phyloP scores from a whole-genome alignment of 1,139 yeast genomes.

The Protomyces gravidus region DNA sequence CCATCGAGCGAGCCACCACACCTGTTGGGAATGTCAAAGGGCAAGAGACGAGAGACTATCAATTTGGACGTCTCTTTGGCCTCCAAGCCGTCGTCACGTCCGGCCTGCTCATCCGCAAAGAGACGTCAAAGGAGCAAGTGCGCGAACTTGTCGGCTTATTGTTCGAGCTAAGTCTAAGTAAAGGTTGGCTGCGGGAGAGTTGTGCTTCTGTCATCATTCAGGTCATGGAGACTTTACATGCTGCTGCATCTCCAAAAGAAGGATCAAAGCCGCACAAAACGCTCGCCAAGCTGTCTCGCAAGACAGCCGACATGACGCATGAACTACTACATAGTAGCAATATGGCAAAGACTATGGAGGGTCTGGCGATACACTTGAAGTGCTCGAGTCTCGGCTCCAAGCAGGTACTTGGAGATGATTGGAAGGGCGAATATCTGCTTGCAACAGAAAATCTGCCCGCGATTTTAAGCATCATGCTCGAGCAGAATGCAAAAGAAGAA shows the following conservation, averaged over 20 bases:
- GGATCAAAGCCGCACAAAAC: slow-evolving; percentile 40
- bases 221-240: slow-evolving; percentile 44
- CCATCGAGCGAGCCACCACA: slow-evolving; percentile 45
- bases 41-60: slow-evolving; percentile 64
- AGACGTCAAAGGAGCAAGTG: slow-evolving; percentile 39
- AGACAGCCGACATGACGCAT: slow-evolving; percentile 10
- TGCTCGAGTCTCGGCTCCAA: slow-evolving; percentile 1
- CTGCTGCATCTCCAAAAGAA: not conserved
- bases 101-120: slow-evolving; percentile 46
- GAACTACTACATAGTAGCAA: slow-evolving; percentile 16
- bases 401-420: slow-evolving; percentile 37
- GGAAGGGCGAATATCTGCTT: slow-evolving; percentile 75
- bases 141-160: slow-evolving; percentile 47
- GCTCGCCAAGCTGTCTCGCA: not conserved
- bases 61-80: slow-evolving; percentile 84
- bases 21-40: slow-evolving; percentile 30
- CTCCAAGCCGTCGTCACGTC: slow-evolving; percentile 66
- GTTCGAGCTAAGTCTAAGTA: slow-evolving; percentile 57
- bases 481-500: slow-evolving; percentile 26
- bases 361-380: slow-evolving; percentile 55
- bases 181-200: slow-evolving; percentile 86
- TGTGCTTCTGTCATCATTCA: slow-evolving; percentile 66
- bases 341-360: slow-evolving; percentile 69
- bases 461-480: slow-evolving; percentile 57
- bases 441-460: slow-evolving; percentile 59